Evolutionary conservation across 2,329 filamentous ascomycete species (phyloP).

Genomic region (Fusarium nurragi): DNA sequence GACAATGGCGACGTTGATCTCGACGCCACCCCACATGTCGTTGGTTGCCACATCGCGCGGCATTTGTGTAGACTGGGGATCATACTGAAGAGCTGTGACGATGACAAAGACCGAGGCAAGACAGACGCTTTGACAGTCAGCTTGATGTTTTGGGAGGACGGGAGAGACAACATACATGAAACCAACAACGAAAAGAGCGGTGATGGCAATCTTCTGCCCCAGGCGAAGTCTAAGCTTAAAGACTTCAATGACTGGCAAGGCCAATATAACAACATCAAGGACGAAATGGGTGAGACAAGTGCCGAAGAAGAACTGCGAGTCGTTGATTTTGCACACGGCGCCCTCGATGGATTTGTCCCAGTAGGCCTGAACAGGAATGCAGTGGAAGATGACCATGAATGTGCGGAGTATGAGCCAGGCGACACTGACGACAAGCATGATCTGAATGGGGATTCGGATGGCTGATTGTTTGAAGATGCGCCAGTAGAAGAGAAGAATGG

Average conservation of each 20-base stretch:
- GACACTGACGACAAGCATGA: constrained; percentile 36
- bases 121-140: constrained; percentile 27
- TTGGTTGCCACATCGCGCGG: constrained; percentile 30
- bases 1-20: constrained; percentile 39
- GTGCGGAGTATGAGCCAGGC: constrained; percentile 46
- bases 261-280: constrained; percentile 48
- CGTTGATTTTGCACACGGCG: constrained; percentile 47
- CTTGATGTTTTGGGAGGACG: accelerated
- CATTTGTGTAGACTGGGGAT: constrained; percentile 34
- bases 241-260: constrained; percentile 47
- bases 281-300: constrained; percentile 47
- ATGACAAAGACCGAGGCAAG: constrained; percentile 34
- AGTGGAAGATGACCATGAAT: constrained; percentile 49
- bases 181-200: constrained; percentile 45
- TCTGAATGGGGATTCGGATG: constrained; percentile 44
- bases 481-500: constrained; percentile 47
- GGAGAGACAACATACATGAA: constrained; percentile 36
- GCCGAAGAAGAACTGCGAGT: constrained; percentile 47
- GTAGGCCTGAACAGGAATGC: constrained; percentile 48
- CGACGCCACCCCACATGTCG: constrained; percentile 35
- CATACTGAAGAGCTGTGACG: constrained; percentile 24
- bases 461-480: constrained; percentile 43
- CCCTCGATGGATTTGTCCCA: constrained; percentile 46
- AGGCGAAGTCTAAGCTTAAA: constrained; percentile 43
- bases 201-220: constrained; percentile 45